phyloP scores from a whole-genome alignment of 73 alveolate genomes.

The Breviolum minutum region DNA sequence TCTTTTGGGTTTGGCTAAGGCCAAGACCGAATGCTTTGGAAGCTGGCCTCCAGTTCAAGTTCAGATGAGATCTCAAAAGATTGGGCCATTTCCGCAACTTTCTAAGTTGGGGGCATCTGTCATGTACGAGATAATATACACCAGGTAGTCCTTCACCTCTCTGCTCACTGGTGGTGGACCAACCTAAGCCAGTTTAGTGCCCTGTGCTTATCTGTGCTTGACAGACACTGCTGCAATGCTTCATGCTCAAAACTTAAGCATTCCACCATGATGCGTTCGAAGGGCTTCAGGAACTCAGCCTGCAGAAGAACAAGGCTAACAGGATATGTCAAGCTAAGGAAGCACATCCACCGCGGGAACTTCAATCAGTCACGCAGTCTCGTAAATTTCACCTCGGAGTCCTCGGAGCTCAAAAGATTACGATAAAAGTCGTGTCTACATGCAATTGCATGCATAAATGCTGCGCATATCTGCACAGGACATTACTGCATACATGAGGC shows the following conservation, averaged over 20 bases:
- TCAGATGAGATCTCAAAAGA: background rate
- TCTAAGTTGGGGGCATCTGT: constrained; percentile 34
- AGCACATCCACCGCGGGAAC: too few species aligned
- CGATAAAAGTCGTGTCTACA: too few species aligned
- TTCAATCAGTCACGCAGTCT: too few species aligned
- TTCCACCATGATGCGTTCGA: constrained; percentile 96
- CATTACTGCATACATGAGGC: too few species aligned
- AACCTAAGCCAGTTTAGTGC: background rate
- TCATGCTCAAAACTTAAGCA: background rate
- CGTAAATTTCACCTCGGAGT: too few species aligned
- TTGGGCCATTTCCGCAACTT: background rate
- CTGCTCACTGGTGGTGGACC: constrained; percentile 94
- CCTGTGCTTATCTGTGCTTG: background rate
- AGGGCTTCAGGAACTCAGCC: constrained; percentile 97
- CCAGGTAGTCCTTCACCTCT: constrained; percentile 96
- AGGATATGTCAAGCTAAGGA: background rate
- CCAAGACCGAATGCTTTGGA: constrained; percentile 46
- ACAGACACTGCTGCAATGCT: background rate
- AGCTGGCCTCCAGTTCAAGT: constrained; percentile 30
- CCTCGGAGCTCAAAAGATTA: too few species aligned
- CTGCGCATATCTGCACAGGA: too few species aligned
- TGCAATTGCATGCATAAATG: too few species aligned
- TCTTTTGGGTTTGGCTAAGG: background rate
- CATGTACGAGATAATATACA: constrained; percentile 96
- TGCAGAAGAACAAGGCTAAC: background rate